Conservation (phyloP, 176 grass and related monocot species). For the Rhynchospora pubera region DNA sequence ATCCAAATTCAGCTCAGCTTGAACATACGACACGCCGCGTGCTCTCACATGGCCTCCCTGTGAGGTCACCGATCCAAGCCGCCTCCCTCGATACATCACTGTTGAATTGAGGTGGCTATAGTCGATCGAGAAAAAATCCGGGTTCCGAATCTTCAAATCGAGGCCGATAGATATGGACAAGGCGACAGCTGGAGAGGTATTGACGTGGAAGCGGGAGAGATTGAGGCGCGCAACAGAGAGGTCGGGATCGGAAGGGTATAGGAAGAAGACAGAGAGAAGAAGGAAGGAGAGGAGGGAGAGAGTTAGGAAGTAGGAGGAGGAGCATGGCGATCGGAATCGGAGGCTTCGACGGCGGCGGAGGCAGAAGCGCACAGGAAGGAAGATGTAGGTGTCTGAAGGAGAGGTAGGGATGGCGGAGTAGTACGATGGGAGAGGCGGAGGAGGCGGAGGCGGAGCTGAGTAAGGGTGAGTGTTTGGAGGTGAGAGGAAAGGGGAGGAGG, state of each 20-base stretch:
- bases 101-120: conserved; percentile 21
- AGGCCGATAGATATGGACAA: conserved; percentile 10
- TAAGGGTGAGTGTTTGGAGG: conserved; percentile 38
- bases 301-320: conserved; percentile 18
- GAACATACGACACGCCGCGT: conserved; percentile 4
- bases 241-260: neutral
- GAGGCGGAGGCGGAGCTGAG: conserved; percentile 22
- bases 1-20: conserved; percentile 21
- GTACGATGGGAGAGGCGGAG: neutral
- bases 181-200: neutral
- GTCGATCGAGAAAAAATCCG: conserved; percentile 19
- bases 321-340: neutral
- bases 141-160: conserved; percentile 8
- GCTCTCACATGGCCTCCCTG: conserved; percentile 13
- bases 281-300: neutral
- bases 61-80: conserved; percentile 19
- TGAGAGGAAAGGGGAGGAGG: conserved; percentile 32
- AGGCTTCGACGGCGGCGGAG: neutral
- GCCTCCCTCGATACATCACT: conserved; percentile 12
- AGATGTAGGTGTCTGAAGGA: conserved; percentile 23
- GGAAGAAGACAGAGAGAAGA: neutral
- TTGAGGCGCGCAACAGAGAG: conserved; percentile 17
- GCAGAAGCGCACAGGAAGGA: conserved; percentile 6
- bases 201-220: conserved; percentile 4
- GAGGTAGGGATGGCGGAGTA: neutral